Conservation (phyloP, 2,329 filamentous ascomycete species). For the Neofusicoccum umdonicola region DNA sequence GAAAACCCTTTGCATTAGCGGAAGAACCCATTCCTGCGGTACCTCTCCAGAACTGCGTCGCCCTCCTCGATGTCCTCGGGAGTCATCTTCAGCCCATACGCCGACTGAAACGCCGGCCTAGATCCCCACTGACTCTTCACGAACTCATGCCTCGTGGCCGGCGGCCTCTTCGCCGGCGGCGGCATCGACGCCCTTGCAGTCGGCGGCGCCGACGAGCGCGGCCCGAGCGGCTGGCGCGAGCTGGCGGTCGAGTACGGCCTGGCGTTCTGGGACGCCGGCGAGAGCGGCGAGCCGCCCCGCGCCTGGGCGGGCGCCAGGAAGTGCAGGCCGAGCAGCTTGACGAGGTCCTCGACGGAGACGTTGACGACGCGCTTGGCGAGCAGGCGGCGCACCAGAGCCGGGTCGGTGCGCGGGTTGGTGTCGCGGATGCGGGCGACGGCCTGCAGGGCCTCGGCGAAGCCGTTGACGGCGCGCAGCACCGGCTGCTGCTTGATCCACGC, state of each 20-base stretch:
- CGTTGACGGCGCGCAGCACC: background rate
- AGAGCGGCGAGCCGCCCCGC: background rate
- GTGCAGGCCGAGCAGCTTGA: slow-evolving; percentile 3
- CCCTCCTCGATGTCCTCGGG: slow-evolving; percentile 9
- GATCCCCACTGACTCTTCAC: slow-evolving; percentile 7
- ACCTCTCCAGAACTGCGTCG: background rate
- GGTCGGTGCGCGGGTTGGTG: background rate
- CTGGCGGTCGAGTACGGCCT: background rate
- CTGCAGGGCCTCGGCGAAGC: slow-evolving; percentile 1
- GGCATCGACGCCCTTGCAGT: background rate
- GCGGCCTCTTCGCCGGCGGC: background rate
- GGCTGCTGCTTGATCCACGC: slow-evolving; percentile 5
- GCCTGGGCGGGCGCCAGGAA: background rate
- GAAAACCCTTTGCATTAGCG: background rate
- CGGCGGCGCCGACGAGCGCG: background rate
- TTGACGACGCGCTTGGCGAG: slow-evolving; percentile 8
- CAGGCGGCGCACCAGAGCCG: background rate
- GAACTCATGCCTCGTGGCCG: background rate
- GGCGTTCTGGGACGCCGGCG: background rate
- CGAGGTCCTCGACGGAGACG: background rate
- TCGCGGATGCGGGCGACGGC: background rate
- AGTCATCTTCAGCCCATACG: slow-evolving; percentile 12
- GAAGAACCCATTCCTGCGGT: background rate
- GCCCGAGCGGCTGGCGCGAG: background rate
- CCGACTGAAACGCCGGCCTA: background rate